phyloP scores from a whole-genome alignment of 2,329 filamentous ascomycete species.

The Claviceps fusiformis region DNA sequence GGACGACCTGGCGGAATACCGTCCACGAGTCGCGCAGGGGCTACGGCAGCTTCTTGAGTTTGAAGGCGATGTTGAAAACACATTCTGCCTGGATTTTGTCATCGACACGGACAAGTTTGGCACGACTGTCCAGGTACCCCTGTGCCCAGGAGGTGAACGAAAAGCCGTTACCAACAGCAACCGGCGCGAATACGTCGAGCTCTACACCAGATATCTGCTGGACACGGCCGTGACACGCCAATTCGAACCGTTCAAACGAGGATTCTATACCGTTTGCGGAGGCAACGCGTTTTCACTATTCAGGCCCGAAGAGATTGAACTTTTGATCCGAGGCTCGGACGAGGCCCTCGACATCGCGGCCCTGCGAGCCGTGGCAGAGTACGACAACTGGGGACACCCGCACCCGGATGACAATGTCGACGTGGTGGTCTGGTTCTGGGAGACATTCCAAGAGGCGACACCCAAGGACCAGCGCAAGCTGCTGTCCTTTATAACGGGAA shows the following conservation, averaged over 20 bases:
- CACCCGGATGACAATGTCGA: conserved; percentile 47
- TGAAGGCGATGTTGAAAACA: conserved; percentile 68
- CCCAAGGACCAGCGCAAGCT: conserved; percentile 62
- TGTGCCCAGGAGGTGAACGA: conserved; percentile 60
- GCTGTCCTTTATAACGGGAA: conserved; percentile 77
- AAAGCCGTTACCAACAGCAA: conserved; percentile 74
- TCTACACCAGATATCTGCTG: conserved; percentile 69
- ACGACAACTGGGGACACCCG: conserved; percentile 60
- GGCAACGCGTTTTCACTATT: conserved; percentile 81
- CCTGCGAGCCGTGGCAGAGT: conserved; percentile 62
- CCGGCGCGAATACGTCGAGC: conserved; percentile 71
- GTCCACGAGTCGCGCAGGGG: conserved; percentile 61
- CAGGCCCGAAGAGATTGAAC: conserved; percentile 80
- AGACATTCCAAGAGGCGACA: conserved; percentile 54
- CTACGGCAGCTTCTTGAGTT: conserved; percentile 66
- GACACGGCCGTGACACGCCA: conserved; percentile 67
- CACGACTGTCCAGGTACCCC: conserved; percentile 47
- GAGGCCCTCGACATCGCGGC: conserved; percentile 68
- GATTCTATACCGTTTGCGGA: conserved; percentile 84
- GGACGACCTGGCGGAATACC: conserved; percentile 71
- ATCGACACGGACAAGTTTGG: conserved; percentile 68
- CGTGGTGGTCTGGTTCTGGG: conserved; percentile 79
- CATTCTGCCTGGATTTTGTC: conserved; percentile 72
- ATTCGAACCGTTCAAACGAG: conserved; percentile 87
- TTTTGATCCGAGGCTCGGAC: conserved; percentile 73